Evolutionary conservation across 164 flowering plant species (phyloP), one percentile per base, ranked within the genome.

Genomic region (Vitis rupestris): DNA sequence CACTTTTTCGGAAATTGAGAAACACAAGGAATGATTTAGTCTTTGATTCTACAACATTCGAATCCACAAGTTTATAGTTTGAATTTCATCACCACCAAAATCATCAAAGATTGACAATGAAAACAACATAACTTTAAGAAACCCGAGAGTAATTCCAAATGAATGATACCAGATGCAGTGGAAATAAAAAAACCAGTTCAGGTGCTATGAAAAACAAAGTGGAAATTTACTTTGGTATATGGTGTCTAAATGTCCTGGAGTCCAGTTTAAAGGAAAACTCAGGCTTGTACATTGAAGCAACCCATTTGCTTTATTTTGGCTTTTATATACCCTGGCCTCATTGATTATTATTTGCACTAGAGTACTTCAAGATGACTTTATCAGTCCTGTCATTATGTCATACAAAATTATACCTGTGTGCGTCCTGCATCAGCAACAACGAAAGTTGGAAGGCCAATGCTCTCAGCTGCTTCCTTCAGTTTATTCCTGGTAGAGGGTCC

Each of bases 371-470:
- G 14, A n/a, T 53, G 14, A 53, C n/a, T 53, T 12, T 15, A 14
- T 12, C 30, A n/a, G 29, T n/a, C 16, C 50, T 23, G 23, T 56
- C 10, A 19, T n/a, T 8, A 31, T 15, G 48, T 29, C 19, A 12
- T 23, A 50, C 11, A 49, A 9, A 47, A 23, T 1, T 12, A 27
- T 67, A 94, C 98, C 97, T 94, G 93, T 57, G 99, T 94, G 63
- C 97, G 83, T 66, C 97, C 97, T 56, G 97, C 99, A 82, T 94
- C 99, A 71, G 99, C 91, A 70, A 94, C 97, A 75, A 87, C 76
- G 82, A 89, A 92, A 75, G 97, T 90, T 54, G 97, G 97, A 77
- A 94, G 99, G 63, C 97, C 99, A 75, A 91, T 84, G 67, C 75
- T 78, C 65, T 88, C 92, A 74, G 97, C 99, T 67, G 85, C 80